Base-by-base conservation (phyloP, 2,329 filamentous ascomycete genomes). In the Paracoccidioides brasiliensis region DNA sequence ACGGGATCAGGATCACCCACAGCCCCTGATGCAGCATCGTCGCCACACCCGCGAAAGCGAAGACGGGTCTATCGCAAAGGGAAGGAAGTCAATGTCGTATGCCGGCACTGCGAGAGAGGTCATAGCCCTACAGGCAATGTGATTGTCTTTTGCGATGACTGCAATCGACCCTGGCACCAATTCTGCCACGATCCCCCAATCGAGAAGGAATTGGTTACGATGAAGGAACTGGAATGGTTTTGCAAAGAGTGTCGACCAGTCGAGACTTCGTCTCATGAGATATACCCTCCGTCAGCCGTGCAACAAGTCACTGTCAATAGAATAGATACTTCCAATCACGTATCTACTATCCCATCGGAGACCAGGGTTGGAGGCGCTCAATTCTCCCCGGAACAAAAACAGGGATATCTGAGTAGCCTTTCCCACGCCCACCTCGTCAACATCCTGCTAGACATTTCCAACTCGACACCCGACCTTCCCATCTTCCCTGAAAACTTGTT, bases 121-220 rank as follows among this genome's bases (percentile, higher is more conserved):
- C 80, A 85, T 60, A 88, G 85, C 64, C 84, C 85, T 3, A 68
- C 75, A n/a, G 81, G 75, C 62, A 93, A 93, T 70, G 80, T 84
- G 71, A 90, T 94, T 66, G 87, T 93, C 2, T 89, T 90, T 69
- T 94, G 88, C 72, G 86, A 91, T 69, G 83, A 83, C 14, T 94
- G 88, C 73, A 87, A 88, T 66, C 76, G 78, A 35, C 81, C 83
- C 44, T 94, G 88, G 80, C 88, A 94, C 69, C 86, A 90, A 67
- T 81, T 82, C 63, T 94, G 88, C 64, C 88, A 94, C 67, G 79
- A 86, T 57, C 88, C 88, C 1, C 78, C 79, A 7, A 87, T 94
- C 58, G 77, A 79, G n/a, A 80, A 84, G 58, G 80, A 84, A 15
- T 80, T 85, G 22, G 79, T 90, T 49, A 77, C 77, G 40, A 79